phyloP scores from a whole-genome alignment of 805 yeast genomes.

The Candida tallmaniae region DNA sequence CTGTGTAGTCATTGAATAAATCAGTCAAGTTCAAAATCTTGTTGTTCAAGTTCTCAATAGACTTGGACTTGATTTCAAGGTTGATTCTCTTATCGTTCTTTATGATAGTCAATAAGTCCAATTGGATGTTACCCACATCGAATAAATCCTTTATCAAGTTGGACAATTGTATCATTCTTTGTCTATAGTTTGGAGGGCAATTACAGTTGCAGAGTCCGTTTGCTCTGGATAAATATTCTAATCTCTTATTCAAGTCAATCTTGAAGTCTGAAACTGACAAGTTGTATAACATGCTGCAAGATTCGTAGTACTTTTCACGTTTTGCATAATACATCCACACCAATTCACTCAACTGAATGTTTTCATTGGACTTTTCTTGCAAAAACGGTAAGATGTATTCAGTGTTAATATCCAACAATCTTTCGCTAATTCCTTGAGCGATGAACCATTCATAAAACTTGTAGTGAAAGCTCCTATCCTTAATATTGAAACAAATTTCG shows the following conservation, averaged over 20 bases:
- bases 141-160: constrained; percentile 71
- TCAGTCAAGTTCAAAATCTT: constrained; percentile 70
- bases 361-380: constrained; percentile 58
- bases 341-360: constrained; percentile 71
- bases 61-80: constrained; percentile 45
- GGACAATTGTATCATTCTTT: constrained; percentile 67
- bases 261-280: constrained; percentile 72
- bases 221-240: constrained; percentile 87
- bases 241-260: constrained; percentile 64
- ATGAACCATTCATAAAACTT: constrained; percentile 92
- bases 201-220: constrained; percentile 87
- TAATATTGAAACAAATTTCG: constrained; percentile 63
- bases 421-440: constrained; percentile 68
- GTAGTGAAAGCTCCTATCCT: constrained; percentile 86
- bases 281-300: constrained; percentile 72
- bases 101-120: constrained; percentile 53
- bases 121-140: constrained; percentile 83
- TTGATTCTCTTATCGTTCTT: constrained; percentile 47
- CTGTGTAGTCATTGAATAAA: constrained; percentile 80
- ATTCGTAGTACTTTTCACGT: constrained; percentile 69
- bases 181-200: constrained; percentile 72
- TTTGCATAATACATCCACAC: constrained; percentile 88
- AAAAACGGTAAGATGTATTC: constrained; percentile 76
- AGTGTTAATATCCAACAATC: constrained; percentile 74
- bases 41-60: constrained; percentile 53